Percentiles rank a stretch among this genome's conserved stretches.
phyloP scores from a whole-genome alignment of 202 grass and related monocot species.

The Bolboschoenoplectus hybrid region DNA sequence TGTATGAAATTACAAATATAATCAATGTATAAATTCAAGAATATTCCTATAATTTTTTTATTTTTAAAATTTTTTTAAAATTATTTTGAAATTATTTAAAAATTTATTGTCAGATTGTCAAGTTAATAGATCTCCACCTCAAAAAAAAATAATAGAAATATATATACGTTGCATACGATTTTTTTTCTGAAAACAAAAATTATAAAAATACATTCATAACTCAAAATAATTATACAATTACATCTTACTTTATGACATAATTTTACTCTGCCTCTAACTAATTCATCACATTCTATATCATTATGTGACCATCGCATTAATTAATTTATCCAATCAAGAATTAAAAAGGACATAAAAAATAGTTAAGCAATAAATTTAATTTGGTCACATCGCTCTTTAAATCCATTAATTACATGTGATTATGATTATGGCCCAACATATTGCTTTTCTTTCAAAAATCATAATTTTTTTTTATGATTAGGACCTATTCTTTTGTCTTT shows the following conservation, averaged over 20 bases:
- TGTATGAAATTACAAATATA: too few species aligned
- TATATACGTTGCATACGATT: too few species aligned
- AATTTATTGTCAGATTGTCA: too few species aligned
- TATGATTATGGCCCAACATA: neutral
- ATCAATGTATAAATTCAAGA: too few species aligned
- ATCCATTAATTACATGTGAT: constrained; percentile 15
- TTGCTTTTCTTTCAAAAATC: neutral
- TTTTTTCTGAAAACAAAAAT: neutral
- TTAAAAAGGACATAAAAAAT: neutral
- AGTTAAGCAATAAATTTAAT: constrained; percentile 5
- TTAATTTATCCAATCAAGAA: neutral
- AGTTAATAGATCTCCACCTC: too few species aligned
- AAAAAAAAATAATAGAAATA: too few species aligned
- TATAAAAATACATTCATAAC: neutral
- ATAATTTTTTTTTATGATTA: constrained; percentile 18
- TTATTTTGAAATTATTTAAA: too few species aligned
- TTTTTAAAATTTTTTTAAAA: too few species aligned
- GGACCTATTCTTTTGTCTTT: neutral
- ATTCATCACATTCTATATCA: neutral
- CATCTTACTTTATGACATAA: neutral
- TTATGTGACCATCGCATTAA: neutral
- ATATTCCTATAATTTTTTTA: too few species aligned
- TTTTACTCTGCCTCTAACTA: neutral
- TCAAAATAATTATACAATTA: neutral
- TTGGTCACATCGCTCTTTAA: neutral